Evolutionary conservation across 441 rosid species (phyloP), one percentile per base, ranked within the genome.

Genomic region (Brassica hybrid): DNA sequence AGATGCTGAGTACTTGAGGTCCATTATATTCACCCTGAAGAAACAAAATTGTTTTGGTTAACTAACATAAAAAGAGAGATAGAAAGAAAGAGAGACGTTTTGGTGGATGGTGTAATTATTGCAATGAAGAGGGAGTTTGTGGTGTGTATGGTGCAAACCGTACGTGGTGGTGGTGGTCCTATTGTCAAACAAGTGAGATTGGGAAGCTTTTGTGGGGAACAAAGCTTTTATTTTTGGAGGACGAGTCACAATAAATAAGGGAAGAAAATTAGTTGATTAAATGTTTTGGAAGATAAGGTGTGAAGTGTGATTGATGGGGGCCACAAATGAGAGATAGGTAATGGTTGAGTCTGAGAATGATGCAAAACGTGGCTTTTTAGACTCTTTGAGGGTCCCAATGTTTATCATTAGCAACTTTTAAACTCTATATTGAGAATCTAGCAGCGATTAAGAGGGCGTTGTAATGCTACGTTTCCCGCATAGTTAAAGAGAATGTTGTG

Each of bases 91-190:
- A 75, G 16, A 60, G 65, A 25, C 3, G 58, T 76, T 38, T 12
- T 76, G 56, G 76, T 76, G 52, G 75, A 72, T 61, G 75, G 57
- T 67, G 65, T 23, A 76, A 68, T 72, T 0, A 76, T 76, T 72
- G 75, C 34, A 67, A 48, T 2, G 71, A 67, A 76, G 80, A 72
- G 41, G 23, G 70, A 76, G 68, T 80, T 61, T 67, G 78, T 76
- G 83, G 80, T 72, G 38, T 38, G 60, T 80, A 72, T 67, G 50
- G n/a, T 66, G 77, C 70, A 76, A 72, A 76, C 61, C 75, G 79
- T 80, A 80, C 80, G 76, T 80, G 74, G 74, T 71, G 57, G 80
- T 75, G 65, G 83, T 71, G 83, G 83, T 75, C 79, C 76, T 75
- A 32, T 71, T 75, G 65, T 65, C 66, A 65, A 52, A 69, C 63